These are phyloP conservation scores for Starmerella sirachaensis DNA, from an alignment of 805 yeast species.

Conservation along the genomic window DNA sequence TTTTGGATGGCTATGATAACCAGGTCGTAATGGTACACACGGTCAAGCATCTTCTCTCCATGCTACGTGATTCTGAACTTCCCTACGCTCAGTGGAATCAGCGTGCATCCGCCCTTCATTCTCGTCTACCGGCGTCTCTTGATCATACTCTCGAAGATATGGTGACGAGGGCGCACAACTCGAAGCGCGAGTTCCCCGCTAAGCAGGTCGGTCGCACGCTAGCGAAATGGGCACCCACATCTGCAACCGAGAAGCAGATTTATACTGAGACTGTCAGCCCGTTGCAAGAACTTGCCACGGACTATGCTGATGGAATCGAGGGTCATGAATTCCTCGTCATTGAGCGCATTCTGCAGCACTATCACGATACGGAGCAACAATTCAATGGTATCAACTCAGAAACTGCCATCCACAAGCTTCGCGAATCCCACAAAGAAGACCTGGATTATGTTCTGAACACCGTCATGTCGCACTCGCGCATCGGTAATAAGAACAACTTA, in stretches of 20 bases:
- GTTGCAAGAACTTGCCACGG: conserved; percentile 52
- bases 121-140: conserved; percentile 70
- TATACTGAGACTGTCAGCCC: conserved; percentile 59
- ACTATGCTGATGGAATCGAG: conserved; percentile 62
- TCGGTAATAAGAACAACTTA: conserved; percentile 83
- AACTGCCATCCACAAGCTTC: conserved; percentile 70
- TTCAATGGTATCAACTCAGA: conserved; percentile 50
- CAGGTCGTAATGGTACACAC: conserved; percentile 87
- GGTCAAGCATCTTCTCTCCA: conserved; percentile 55
- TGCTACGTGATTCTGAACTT: conserved; percentile 64
- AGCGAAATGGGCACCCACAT: conserved; percentile 48
- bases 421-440: conserved; percentile 77
- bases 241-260: conserved; percentile 34
- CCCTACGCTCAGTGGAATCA: conserved; percentile 90
- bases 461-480: conserved; percentile 83
- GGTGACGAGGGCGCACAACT: conserved; percentile 50
- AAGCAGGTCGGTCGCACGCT: conserved; percentile 64
- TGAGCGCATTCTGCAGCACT: conserved; percentile 55
- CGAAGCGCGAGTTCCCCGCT: conserved; percentile 86
- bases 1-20: conserved; percentile 84
- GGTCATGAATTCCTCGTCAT: conserved; percentile 76
- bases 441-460: conserved; percentile 57
- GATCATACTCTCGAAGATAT: conserved; percentile 54
- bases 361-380: conserved; percentile 62
- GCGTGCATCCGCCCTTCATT: conserved; percentile 79